Percentiles rank a stretch among this genome's conserved stretches.
Evolutionary conservation across 2,329 filamentous ascomycete species (phyloP).

Genomic region (Annulohypoxylon truncatum): DNA sequence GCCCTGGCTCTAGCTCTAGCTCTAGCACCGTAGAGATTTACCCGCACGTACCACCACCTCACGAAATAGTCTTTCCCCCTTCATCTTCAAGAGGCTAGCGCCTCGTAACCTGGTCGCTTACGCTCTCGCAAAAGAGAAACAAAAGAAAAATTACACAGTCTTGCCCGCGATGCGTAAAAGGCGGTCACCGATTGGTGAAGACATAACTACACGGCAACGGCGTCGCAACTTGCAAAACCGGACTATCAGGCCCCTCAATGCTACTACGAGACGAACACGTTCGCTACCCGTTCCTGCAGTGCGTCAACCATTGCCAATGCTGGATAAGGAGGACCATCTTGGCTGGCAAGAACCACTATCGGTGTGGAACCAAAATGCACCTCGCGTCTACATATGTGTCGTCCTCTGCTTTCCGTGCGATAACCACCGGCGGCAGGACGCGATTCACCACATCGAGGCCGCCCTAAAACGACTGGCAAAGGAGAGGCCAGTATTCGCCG

Average conservation of each 20-base stretch:
- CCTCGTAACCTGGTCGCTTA: constrained; percentile 32
- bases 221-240: constrained; percentile 37
- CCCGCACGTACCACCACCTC: constrained; percentile 32
- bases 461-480: constrained; percentile 46
- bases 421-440: constrained; percentile 38
- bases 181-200: constrained; percentile 41
- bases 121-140: constrained; percentile 7
- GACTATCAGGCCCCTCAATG: constrained; percentile 36
- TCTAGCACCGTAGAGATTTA: constrained; percentile 16
- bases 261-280: constrained; percentile 34
- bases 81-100: constrained; percentile 37
- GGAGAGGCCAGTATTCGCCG: constrained; percentile 48
- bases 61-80: constrained; percentile 12
- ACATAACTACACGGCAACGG: constrained; percentile 41
- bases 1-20: constrained; percentile 1
- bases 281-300: constrained; percentile 28
- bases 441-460: constrained; percentile 43
- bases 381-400: constrained; percentile 51
- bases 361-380: constrained; percentile 51
- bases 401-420: constrained; percentile 51
- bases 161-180: constrained; percentile 41
- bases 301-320: constrained; percentile 41
- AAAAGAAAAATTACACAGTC: neutral
- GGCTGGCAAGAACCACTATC: constrained; percentile 47
- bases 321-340: constrained; percentile 38